Percentiles rank a stretch among this genome's conserved stretches.
phyloP scores from a whole-genome alignment of 1,284 basidiomycete species.

The Sparassis latifolia region DNA sequence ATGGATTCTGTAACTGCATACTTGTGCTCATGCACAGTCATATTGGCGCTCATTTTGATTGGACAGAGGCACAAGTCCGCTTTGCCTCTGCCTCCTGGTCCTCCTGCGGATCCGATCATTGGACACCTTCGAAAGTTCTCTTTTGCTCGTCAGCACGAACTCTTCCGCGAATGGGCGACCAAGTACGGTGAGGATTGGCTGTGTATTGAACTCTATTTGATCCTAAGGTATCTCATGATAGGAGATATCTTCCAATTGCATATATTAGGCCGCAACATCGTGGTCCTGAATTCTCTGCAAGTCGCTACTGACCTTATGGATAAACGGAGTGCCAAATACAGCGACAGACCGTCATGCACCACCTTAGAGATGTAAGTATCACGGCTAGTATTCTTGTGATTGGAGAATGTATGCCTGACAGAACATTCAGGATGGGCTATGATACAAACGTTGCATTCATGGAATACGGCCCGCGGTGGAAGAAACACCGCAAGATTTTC shows the following conservation, averaged over 20 bases:
- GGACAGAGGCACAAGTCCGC: too few relatives aligned
- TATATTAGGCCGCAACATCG: slow-evolving; percentile 18
- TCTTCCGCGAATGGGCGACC: slow-evolving; percentile 13
- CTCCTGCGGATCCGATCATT: slow-evolving; percentile 15
- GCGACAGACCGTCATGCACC: slow-evolving; percentile 11
- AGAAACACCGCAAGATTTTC: too few relatives aligned
- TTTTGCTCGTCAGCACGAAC: slow-evolving; percentile 11
- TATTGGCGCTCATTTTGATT: too few relatives aligned
- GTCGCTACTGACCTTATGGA: slow-evolving; percentile 45
- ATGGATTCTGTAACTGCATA: too few relatives aligned
- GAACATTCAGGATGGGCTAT: too few relatives aligned
- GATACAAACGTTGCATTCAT: too few relatives aligned
- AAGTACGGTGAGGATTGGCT: slow-evolving; percentile 9
- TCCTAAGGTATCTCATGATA: background rate
- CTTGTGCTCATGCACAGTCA: too few relatives aligned
- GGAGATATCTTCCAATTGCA: slow-evolving; percentile 24
- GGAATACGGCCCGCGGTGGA: too few relatives aligned
- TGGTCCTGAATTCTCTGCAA: slow-evolving; percentile 27
- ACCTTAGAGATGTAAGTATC: background rate
- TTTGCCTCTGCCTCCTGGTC: slow-evolving; percentile 11
- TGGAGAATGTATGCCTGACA: background rate
- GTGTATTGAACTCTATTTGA: background rate
- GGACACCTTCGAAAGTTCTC: slow-evolving; percentile 17
- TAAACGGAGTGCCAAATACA: slow-evolving; percentile 44
- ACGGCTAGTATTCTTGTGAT: too few relatives aligned